Conservation (phyloP, 768 basidiomycete genomes). For the Kwoniella bestiolae region DNA sequence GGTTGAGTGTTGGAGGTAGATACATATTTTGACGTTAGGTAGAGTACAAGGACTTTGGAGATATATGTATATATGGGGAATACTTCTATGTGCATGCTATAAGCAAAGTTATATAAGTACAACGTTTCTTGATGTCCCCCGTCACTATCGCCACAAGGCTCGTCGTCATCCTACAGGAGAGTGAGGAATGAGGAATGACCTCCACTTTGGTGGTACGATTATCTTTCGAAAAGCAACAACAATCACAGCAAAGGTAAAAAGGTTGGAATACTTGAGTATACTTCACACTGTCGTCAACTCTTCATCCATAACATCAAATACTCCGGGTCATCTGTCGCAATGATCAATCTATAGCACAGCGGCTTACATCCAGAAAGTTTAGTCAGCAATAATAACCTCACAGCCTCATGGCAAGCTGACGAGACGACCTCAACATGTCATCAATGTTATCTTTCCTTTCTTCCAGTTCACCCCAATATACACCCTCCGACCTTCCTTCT, state of each 20-base stretch:
- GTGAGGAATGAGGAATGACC: background rate
- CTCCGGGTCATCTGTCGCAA: too few relatives aligned
- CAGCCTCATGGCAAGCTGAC: background rate
- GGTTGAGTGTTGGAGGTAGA: constrained; percentile 52
- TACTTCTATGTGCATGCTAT: background rate
- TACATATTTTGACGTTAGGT: too few relatives aligned
- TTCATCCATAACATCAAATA: background rate
- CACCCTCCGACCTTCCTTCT: background rate
- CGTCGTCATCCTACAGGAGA: background rate
- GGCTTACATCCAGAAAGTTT: too few relatives aligned
- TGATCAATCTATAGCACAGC: too few relatives aligned
- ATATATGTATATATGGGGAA: too few relatives aligned
- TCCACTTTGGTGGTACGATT: constrained; percentile 9
- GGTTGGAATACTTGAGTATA: background rate
- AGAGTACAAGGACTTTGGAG: too few relatives aligned
- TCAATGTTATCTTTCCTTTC: background rate
- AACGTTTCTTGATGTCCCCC: background rate
- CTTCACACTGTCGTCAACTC: too few relatives aligned
- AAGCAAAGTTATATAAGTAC: too few relatives aligned
- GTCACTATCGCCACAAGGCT: background rate
- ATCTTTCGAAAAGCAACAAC: too few relatives aligned
- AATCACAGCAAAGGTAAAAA: background rate
- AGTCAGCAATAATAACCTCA: background rate
- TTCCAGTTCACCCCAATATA: background rate
- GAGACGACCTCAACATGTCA: background rate